Percentiles rank a stretch among this genome's conserved stretches.
phyloP scores from a whole-genome alignment of 1,284 basidiomycete species.

The Phellopilus nigrolimitatus region DNA sequence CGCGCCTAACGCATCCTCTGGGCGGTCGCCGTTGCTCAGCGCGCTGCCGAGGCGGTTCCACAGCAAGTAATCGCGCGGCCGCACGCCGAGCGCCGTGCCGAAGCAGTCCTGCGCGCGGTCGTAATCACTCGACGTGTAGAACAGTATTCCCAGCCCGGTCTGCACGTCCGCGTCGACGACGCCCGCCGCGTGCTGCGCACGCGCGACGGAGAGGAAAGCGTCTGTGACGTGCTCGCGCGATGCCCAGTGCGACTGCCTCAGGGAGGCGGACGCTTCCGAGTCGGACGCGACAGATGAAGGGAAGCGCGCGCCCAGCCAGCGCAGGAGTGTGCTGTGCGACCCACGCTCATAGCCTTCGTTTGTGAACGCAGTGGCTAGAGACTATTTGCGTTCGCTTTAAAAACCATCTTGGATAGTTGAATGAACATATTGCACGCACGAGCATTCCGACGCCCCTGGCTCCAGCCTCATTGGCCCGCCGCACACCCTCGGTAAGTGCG shows the following conservation, averaged over 20 bases:
- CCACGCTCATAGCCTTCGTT: constrained; percentile 93
- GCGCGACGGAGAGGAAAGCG: constrained; percentile 80
- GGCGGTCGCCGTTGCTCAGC: constrained; percentile 90
- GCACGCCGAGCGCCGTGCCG: constrained; percentile 72
- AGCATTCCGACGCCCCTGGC: constrained; percentile 78
- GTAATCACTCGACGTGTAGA: constrained; percentile 81
- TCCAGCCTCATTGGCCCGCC: constrained; percentile 54
- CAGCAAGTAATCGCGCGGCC: constrained; percentile 88
- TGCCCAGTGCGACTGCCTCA: constrained; percentile 77
- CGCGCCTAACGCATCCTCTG: constrained; percentile 93
- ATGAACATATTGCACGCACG: constrained; percentile 40
- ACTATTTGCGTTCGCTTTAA: constrained; percentile 40
- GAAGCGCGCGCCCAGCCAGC: constrained; percentile 80
- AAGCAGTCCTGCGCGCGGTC: constrained; percentile 89
- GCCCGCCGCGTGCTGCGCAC: constrained; percentile 66
- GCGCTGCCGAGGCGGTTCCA: constrained; percentile 98
- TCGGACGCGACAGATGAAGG: constrained; percentile 56
- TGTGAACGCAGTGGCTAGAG: constrained; percentile 94
- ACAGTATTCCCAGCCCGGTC: constrained; percentile 88
- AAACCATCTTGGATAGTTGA: constrained; percentile 11
- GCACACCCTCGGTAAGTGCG: constrained; percentile 67
- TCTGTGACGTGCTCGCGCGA: constrained; percentile 81
- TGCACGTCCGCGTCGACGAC: constrained; percentile 91
- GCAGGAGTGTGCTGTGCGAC: constrained; percentile 83
- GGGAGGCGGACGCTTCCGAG: constrained; percentile 52